A percentile compares a stretch with the other conserved stretches of the same genome.
These are phyloP conservation scores for Ascochyta pisi DNA, from an alignment of 2,329 filamentous ascomycete genomes.

Conservation along the genomic window DNA sequence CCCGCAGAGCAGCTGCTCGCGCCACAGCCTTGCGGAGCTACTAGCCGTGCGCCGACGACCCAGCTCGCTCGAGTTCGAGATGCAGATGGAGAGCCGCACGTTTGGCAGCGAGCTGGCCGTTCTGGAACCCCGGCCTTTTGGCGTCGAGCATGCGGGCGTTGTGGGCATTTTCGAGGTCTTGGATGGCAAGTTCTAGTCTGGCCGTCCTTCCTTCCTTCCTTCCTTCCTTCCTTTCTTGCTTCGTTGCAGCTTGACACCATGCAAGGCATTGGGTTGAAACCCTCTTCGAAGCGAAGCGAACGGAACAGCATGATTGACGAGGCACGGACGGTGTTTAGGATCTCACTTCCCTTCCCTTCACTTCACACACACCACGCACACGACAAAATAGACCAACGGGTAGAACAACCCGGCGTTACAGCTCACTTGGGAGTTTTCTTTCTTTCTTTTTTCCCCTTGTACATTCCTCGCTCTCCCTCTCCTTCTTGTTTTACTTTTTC, in stretches of 20 bases:
- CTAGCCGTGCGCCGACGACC: conserved; percentile 45
- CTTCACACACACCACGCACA: too few species aligned
- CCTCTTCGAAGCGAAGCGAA: too few species aligned
- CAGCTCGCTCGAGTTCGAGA: conserved; percentile 43
- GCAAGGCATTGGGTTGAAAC: too few species aligned
- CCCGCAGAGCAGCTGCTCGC: conserved; percentile 12
- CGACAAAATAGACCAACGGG: too few species aligned
- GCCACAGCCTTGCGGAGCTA: conserved; percentile 38
- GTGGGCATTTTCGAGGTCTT: conserved; percentile 50
- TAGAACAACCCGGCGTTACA: too few species aligned
- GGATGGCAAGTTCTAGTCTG: conserved; percentile 37
- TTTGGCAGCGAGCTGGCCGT: conserved; percentile 41
- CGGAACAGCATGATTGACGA: too few species aligned
- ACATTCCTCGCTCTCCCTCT: not conserved
- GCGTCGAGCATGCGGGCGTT: conserved; percentile 31
- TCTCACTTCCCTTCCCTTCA: too few species aligned
- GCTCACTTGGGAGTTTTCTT: too few species aligned
- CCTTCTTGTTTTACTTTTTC: not conserved
- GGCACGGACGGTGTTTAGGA: too few species aligned
- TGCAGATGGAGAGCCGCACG: conserved; percentile 42
- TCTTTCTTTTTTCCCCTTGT: not conserved
- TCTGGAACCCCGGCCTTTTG: conserved; percentile 42
- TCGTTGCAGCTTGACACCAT: too few species aligned
- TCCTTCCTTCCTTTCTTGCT: too few species aligned
- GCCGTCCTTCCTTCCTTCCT: too few species aligned